Evolutionary conservation across 306 rosid genomes (phyloP).

Genomic region (Rubus parviflorus): DNA sequence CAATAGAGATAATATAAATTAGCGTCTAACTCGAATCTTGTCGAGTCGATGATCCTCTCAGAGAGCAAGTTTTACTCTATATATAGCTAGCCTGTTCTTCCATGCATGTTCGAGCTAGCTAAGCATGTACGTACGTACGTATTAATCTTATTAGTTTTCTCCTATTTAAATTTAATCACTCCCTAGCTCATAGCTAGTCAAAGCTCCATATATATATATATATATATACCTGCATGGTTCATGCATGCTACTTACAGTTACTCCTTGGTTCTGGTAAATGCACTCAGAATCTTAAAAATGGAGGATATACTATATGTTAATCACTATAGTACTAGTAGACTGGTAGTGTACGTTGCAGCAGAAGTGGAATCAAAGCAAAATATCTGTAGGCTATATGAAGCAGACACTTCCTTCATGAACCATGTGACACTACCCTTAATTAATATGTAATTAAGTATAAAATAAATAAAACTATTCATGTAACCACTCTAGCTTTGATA

Average conservation of each 20-base stretch:
- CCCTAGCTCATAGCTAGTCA: background rate
- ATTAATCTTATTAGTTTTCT: background rate
- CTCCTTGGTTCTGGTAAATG: background rate
- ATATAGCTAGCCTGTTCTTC: background rate
- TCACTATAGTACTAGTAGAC: too few relatives aligned
- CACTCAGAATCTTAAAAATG: background rate
- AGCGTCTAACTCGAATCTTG: background rate
- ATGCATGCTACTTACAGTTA: background rate
- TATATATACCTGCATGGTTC: background rate
- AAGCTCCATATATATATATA: background rate
- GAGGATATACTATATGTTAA: background rate
- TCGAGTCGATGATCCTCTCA: background rate
- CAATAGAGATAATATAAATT: background rate
- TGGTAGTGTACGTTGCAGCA: too few relatives aligned
- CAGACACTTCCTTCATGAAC: background rate
- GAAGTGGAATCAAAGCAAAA: constrained; percentile 1
- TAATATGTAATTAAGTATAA: background rate
- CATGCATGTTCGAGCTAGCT: background rate
- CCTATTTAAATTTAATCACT: background rate
- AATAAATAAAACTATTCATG: background rate
- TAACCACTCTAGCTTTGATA: background rate
- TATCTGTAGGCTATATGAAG: background rate
- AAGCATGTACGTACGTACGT: background rate
- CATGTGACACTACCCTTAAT: background rate
- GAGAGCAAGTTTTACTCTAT: background rate